These are phyloP conservation scores for Penicillium sp. DNA, from an alignment of 2,329 filamentous ascomycete species.

Conservation along the genomic window DNA sequence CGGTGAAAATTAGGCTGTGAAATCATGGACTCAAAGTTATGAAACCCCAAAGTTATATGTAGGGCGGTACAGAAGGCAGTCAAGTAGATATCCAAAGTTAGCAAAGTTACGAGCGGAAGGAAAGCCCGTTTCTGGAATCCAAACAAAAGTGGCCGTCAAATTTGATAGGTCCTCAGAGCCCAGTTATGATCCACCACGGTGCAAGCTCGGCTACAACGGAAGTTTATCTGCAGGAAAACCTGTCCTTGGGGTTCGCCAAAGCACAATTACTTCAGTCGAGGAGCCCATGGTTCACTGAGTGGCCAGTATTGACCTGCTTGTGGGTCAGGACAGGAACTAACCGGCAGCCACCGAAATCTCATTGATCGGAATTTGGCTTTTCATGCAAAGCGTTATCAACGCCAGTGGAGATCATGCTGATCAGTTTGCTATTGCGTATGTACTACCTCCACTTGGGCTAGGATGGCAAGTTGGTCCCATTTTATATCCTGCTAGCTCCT, in stretches of 20 bases:
- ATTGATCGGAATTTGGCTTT: slow-evolving; percentile 9
- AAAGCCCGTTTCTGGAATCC: no score
- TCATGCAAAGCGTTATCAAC: slow-evolving; percentile 6
- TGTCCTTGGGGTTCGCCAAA: slow-evolving; percentile 1
- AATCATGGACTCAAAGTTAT: no score
- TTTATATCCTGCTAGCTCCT: background rate
- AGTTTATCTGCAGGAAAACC: background rate
- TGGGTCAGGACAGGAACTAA: slow-evolving; percentile 19
- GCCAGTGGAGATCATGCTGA: slow-evolving; percentile 14
- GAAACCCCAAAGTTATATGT: no score
- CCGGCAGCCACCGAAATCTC: slow-evolving; percentile 1
- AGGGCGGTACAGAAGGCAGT: no score
- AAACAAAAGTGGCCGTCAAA: no score
- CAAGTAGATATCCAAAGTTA: no score
- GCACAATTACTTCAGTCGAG: slow-evolving; percentile 2
- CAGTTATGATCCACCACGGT: no score
- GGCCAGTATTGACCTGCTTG: background rate
- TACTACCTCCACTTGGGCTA: slow-evolving; percentile 2
- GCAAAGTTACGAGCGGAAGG: no score
- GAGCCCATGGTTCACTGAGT: slow-evolving; percentile 11
- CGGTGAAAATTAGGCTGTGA: no score
- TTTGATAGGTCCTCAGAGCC: no score
- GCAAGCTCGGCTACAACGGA: no score
- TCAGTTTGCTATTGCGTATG: slow-evolving; percentile 15
- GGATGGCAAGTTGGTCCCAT: background rate